Conservation (phyloP, 2,329 filamentous ascomycete species). For the Colletotrichum liaoningense region DNA sequence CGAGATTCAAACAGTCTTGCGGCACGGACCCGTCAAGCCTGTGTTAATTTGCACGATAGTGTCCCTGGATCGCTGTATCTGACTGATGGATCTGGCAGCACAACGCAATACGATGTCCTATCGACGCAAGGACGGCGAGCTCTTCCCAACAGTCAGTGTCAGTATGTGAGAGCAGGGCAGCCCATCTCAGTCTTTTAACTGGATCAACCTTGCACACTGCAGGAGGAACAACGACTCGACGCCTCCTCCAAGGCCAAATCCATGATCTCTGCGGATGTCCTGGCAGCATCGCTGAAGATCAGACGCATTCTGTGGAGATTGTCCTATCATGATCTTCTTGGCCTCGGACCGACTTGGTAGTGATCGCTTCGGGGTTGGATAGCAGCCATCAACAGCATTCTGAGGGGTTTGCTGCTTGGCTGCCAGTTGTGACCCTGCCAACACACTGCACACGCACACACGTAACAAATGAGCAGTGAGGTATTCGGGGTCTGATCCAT, state of each 20-base stretch:
- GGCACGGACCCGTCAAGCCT: background rate
- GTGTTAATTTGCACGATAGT: background rate
- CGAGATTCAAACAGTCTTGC: conserved; percentile 18
- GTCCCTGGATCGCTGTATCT: conserved; percentile 1
- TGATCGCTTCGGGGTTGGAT: conserved; percentile 24
- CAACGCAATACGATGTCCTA: conserved; percentile 13
- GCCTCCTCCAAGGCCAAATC: conserved; percentile 1
- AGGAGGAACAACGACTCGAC: conserved; percentile 6
- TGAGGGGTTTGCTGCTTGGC: background rate
- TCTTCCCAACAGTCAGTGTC: background rate
- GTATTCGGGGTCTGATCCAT: background rate
- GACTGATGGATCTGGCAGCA: background rate
- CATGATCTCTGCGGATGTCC: background rate
- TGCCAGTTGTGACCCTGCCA: background rate
- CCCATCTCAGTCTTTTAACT: conserved; percentile 8
- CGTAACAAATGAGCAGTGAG: background rate
- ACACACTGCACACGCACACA: background rate
- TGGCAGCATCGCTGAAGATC: conserved; percentile 24
- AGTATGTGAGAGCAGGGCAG: background rate
- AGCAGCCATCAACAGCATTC: background rate
- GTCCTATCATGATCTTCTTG: conserved; percentile 28
- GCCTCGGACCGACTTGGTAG: conserved; percentile 15
- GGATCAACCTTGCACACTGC: conserved; percentile 27
- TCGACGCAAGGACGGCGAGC: background rate
- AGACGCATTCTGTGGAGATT: conserved; percentile 28